Evolutionary conservation across 768 basidiomycete genomes (phyloP), one percentile per base, ranked within the genome.

Genomic region (Auricularia cornea): DNA sequence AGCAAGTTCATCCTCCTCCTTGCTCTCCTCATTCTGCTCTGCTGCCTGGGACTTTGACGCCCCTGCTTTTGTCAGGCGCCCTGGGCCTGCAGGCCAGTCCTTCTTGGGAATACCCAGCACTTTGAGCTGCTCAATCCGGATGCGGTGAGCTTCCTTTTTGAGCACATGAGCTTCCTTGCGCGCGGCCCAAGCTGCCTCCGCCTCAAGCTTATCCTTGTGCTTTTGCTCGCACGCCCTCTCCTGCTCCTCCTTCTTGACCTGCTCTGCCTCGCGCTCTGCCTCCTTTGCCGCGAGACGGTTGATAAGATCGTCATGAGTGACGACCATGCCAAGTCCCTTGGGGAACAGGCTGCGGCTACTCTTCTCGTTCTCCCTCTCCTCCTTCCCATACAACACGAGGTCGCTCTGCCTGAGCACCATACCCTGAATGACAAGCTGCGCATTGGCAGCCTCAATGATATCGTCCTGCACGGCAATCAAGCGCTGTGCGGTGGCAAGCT

Each of bases 371-470:
- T 68, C 64, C 57, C 62, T 63, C 10, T 67, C 66, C 59, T 71
- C 68, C 40, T 66, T 66, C 11, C 44, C 63, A 51, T 67, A 16
- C 31, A 71, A 63, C 6, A 69, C 52, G n/a, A 66, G 28, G 35
- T 67, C 67, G 30, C 64, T 38, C 59, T 66, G 70, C 32, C 20
- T 28, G n/a, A 63, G 48, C 63, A 52, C 29, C 26, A 62, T 28
- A 60, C 68, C 40, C 61, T 72, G 71, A 38, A 71, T 56, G 14
- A 70, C 59, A 3, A 71, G 60, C 59, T 67, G 65, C 1, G 70
- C 70, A 61, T 68, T 52, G 3, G 59, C 16, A 1, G 61, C 41
- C 52, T 71, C 66, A 35, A 66, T 64, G 3, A 68, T 68, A 32
- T 35, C 62, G 5, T 68, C 32, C 20, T 59, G 65, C 8, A 65